Conservation (phyloP, 2,329 filamentous ascomycete genomes). For the Ceratocystis eucalypticola region DNA sequence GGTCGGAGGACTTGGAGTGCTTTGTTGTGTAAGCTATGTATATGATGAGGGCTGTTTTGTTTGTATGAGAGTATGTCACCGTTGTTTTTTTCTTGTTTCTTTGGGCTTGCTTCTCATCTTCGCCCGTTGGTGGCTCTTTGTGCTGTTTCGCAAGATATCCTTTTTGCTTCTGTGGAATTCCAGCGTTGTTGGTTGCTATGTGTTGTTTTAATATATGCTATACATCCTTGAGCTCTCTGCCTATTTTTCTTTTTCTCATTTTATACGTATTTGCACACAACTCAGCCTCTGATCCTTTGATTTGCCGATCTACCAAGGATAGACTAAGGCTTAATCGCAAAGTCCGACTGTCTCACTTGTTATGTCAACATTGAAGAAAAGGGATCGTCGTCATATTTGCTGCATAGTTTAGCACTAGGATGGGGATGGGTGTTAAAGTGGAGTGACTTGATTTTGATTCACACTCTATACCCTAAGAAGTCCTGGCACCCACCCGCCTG, state of each 20-base stretch:
- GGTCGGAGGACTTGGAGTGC: conserved; percentile 33
- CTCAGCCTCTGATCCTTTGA: no score
- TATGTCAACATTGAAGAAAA: background rate
- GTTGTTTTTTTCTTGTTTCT: conserved; percentile 1
- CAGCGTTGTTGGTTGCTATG: no score
- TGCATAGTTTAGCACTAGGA: background rate
- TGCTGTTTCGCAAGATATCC: background rate
- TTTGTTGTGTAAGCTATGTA: conserved; percentile 31
- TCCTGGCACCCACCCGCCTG: background rate
- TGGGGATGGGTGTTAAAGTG: background rate
- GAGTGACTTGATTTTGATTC: background rate
- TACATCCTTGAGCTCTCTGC: no score
- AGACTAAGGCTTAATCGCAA: no score
- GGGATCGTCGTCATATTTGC: background rate
- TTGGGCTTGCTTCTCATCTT: background rate
- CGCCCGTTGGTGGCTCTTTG: background rate
- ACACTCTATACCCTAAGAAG: background rate
- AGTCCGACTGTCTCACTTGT: background rate
- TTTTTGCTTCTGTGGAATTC: conserved; percentile 2
- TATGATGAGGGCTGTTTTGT: background rate
- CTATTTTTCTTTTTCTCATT: no score
- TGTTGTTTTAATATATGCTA: background rate
- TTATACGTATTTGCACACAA: no score
- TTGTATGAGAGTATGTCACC: background rate
- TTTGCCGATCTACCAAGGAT: no score